Evolutionary conservation across 257 asterid genomes (phyloP).

Genomic region (Plectranthus barbatus): DNA sequence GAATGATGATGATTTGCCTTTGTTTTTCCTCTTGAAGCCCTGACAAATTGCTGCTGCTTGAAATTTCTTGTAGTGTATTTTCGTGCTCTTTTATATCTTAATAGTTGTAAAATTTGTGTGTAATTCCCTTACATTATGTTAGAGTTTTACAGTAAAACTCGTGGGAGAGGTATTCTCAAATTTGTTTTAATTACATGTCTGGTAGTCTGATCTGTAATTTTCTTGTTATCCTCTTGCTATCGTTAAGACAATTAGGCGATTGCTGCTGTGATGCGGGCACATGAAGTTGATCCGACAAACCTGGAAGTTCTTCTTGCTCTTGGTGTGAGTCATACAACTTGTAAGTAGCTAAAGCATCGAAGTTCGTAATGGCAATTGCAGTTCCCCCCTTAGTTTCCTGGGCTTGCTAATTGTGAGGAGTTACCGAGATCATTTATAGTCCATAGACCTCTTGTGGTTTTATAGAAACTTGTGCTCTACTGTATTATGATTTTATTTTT

Average conservation of each 20-base stretch:
- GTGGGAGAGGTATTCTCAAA: background rate
- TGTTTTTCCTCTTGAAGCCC: background rate
- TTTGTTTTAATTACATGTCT: background rate
- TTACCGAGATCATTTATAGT: too few species aligned
- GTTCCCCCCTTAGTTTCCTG: background rate
- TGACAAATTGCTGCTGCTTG: background rate
- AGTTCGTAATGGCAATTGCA: too few species aligned
- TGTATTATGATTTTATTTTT: background rate
- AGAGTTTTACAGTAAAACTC: background rate
- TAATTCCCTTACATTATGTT: background rate
- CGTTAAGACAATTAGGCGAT: constrained; percentile 52
- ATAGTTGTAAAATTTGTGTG: background rate
- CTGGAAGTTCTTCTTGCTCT: constrained; percentile 97
- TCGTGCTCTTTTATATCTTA: background rate
- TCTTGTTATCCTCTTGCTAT: background rate
- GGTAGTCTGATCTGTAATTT: background rate
- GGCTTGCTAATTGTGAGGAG: too few species aligned
- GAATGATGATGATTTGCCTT: constrained; percentile 71
- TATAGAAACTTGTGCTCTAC: background rate
- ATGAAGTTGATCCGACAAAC: constrained; percentile 88
- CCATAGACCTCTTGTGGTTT: background rate
- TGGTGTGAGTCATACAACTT: constrained; percentile 99
- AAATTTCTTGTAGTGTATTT: background rate
- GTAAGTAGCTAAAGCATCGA: constrained; percentile 43
- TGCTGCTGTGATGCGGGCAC: constrained; percentile 99